Percentiles rank a stretch among this genome's conserved stretches.
These are phyloP conservation scores for carrot (Daucus carota) DNA, from an alignment of 129 eudicot genomes.

Conservation along the genomic window DH1_v3.0 NC_030385.2:46262501-46263000, in stretches of 20 bases:
- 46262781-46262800: constrained; percentile 36
- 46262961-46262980: constrained; percentile 31
- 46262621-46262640: constrained; percentile 24
- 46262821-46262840: constrained; percentile 29
- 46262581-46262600: constrained; percentile 4
- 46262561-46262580: background rate
- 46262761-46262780: constrained; percentile 32
- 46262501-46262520: constrained; percentile 60
- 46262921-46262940: constrained; percentile 29
- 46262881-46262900: constrained; percentile 27
- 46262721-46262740: constrained; percentile 40
- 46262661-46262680: constrained; percentile 28
- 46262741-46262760: constrained; percentile 35
- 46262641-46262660: constrained; percentile 16
- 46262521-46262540: constrained; percentile 87
- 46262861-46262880: constrained; percentile 32
- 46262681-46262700: constrained; percentile 45
- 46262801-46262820: constrained; percentile 28
- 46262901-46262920: constrained; percentile 39
- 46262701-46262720: constrained; percentile 41
- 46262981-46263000: constrained; percentile 40
- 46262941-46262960: constrained; percentile 31
- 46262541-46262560: constrained; percentile 38
- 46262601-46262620: constrained; percentile 20
- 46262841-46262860: constrained; percentile 38